Evolutionary conservation across 257 asterid genomes (phyloP).

Genomic region (Paraleonurus japonicus): DNA sequence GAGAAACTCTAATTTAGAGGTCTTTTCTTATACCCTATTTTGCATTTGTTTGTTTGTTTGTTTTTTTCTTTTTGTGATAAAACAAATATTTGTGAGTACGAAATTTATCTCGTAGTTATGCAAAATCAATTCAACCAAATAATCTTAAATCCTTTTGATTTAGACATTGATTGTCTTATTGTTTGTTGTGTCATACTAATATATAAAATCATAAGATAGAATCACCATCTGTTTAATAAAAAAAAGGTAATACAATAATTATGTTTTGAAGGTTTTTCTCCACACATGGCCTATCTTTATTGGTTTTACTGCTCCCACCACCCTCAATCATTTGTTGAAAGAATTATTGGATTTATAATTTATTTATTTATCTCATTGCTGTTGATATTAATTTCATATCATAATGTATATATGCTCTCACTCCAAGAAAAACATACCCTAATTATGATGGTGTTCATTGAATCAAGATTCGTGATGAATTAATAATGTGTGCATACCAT

Average conservation of each 20-base stretch:
- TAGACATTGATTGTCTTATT: constrained; percentile 2
- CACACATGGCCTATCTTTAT: constrained; percentile 12
- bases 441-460: not conserved
- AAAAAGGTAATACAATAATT: constrained; percentile 24
- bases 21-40: too few relatives aligned
- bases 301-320: constrained; percentile 35
- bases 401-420: constrained; percentile 6
- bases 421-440: constrained; percentile 22
- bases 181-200: constrained; percentile 5
- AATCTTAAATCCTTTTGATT: not conserved
- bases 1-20: too few relatives aligned
- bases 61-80: too few relatives aligned
- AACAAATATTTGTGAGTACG: not conserved
- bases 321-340: constrained; percentile 35
- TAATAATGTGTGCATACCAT: not conserved
- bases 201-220: too few relatives aligned
- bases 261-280: constrained; percentile 13
- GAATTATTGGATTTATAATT: constrained; percentile 5
- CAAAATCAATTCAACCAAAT: not conserved
- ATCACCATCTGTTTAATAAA: too few relatives aligned
- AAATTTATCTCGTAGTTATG: not conserved
- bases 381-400: constrained; percentile 14
- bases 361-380: not conserved
- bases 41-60: too few relatives aligned
- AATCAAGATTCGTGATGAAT: not conserved